These are phyloP conservation scores for Solanum paucissectum DNA, from an alignment of 257 asterid species.

Conservation along the genomic window DNA sequence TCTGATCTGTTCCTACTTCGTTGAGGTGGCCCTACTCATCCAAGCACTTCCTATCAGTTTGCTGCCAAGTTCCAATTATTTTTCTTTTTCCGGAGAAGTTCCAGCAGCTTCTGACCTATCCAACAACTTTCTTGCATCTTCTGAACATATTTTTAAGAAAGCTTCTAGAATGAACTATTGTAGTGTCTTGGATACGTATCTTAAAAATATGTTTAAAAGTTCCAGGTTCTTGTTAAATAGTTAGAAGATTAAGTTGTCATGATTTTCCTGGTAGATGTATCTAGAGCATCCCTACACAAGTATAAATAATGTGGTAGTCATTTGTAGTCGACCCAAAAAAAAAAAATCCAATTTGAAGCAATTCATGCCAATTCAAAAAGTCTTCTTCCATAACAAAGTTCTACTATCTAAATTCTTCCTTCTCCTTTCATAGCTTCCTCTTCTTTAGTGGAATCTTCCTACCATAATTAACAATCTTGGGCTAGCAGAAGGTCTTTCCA, in stretches of 20 bases:
- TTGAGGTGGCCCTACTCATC: neutral
- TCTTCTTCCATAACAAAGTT: neutral
- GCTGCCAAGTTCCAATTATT: neutral
- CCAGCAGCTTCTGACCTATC: neutral
- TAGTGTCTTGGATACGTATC: neutral
- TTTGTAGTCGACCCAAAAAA: neutral
- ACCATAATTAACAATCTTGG: neutral
- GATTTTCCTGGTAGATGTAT: neutral
- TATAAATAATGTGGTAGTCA: neutral
- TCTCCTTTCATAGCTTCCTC: neutral
- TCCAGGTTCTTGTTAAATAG: neutral
- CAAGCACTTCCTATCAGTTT: neutral
- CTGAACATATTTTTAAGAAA: neutral
- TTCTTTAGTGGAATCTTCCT: neutral
- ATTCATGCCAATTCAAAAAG: neutral
- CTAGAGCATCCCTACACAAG: neutral
- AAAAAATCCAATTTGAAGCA: neutral
- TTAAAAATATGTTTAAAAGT: neutral
- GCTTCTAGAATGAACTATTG: neutral
- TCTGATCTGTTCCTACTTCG: neutral
- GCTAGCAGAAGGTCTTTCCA: neutral
- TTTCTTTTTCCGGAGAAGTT: neutral
- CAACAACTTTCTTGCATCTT: neutral
- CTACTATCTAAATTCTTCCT: neutral
- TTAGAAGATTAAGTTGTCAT: neutral